Base-by-base conservation (phyloP, 2,329 filamentous ascomycete genomes). In the Graphilbum fragrans region DNA sequence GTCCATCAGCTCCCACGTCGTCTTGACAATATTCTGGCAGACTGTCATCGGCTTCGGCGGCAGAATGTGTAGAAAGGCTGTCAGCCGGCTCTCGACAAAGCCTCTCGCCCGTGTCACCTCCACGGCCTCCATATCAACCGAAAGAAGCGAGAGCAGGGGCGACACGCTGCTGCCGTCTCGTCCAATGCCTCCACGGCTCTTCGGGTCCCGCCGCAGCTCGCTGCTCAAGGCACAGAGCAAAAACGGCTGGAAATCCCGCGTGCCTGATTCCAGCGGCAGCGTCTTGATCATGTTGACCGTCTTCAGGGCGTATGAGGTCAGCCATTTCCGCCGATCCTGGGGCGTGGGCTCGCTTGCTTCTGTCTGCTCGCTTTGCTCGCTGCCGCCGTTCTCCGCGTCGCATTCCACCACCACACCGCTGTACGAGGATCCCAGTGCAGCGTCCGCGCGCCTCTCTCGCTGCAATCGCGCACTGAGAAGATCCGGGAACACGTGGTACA, bases 401-500 rank as follows among this genome's bases (percentile, higher is more conserved):
- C 22, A 5, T n/a, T 7, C 20, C 7, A 9, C 32, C 12, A 7
- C 32, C 8, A 34, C 32, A n/a, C 32, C 32, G 7, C 25, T n/a
- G n/a, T n/a, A n/a, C 25, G 25, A 29, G 8, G 14, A 8, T 5
- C 31, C 31, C 31, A 16, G 16, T 9, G 8, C 31, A 14, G 16
- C 31, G 10, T 19, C 19, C 16, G 6, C 18, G 8, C 4, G 19
- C 14, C 16, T 36, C 35, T 21, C 20, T 27, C 42, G 35, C 18
- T 56, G 42, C 49, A 70, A 49, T 35, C 67, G 62, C 27, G 59
- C 60, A n/a, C 58, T 59, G 1, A 71, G 56, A 29, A 70, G 56
- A 23, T 68, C 64, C 3, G 71, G 70, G 42, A 73, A 74, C 23
- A 67, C 64, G 20, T 66, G 65, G 49, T 75, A 75, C 18, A 75